Evolutionary conservation across 805 yeast genomes (phyloP).

Genomic region (Sugiyamaella mastotermitis): DNA sequence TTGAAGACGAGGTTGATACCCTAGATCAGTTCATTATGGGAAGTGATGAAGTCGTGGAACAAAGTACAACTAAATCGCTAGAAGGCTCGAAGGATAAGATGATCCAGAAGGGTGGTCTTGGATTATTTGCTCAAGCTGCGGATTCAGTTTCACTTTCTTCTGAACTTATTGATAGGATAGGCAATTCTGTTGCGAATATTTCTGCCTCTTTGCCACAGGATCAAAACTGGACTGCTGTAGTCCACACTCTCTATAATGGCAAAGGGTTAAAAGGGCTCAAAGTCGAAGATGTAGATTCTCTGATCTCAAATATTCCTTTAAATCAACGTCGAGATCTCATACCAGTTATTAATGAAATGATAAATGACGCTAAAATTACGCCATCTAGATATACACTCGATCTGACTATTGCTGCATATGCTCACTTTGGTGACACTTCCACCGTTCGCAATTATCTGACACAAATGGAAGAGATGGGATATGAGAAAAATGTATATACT

Average conservation of each 20-base stretch:
- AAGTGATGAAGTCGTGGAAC: slow-evolving; percentile 6
- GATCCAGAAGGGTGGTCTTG: slow-evolving; percentile 4
- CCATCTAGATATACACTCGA: slow-evolving; percentile 20
- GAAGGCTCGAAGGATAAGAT: neutral
- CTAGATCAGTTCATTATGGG: slow-evolving; percentile 12
- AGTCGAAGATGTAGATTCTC: slow-evolving; percentile 20
- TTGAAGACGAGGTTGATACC: slow-evolving; percentile 15
- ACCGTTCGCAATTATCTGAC: slow-evolving; percentile 21
- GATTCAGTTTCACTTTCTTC: slow-evolving; percentile 14
- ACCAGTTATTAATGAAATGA: slow-evolving; percentile 20
- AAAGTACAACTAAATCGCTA: neutral
- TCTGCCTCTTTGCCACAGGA: slow-evolving; percentile 7
- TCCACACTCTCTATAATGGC: slow-evolving; percentile 13
- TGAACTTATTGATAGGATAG: slow-evolving; percentile 16
- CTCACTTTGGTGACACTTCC: slow-evolving; percentile 22
- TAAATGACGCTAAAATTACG: slow-evolving; percentile 17
- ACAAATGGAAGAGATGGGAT: slow-evolving; percentile 18
- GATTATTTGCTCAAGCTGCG: slow-evolving; percentile 13
- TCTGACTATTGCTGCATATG: slow-evolving; percentile 29
- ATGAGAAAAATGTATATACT: slow-evolving; percentile 23
- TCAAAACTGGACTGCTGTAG: slow-evolving; percentile 20
- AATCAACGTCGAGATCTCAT: slow-evolving; percentile 17
- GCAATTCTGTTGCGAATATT: slow-evolving; percentile 11
- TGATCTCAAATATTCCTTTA: slow-evolving; percentile 25
- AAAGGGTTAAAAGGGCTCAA: slow-evolving; percentile 20